Conservation (phyloP, 352 stramenopile genomes). For the Pythium graminicola region DNA sequence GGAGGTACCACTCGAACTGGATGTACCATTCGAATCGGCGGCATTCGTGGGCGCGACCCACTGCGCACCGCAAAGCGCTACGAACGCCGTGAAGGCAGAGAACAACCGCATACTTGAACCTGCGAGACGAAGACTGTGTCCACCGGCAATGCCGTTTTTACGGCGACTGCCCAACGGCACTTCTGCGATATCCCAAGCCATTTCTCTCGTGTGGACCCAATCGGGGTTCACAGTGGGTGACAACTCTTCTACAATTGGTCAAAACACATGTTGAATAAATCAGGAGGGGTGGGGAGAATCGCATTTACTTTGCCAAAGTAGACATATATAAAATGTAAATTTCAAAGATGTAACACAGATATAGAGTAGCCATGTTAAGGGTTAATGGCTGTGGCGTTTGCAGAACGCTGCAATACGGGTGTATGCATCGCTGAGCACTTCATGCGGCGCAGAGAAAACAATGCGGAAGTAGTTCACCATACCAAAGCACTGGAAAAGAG, state of each 20-base stretch:
- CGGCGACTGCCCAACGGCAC: no score
- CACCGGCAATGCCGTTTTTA: no score
- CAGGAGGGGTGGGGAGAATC: conserved; percentile 7
- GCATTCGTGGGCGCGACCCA: background rate
- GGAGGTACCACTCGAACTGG: no score
- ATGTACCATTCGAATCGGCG: conserved; percentile 30
- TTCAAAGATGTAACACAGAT: background rate
- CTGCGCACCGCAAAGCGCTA: conserved; percentile 2
- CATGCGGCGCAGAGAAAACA: conserved; percentile 59
- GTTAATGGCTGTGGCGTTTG: conserved; percentile 32
- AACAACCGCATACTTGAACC: conserved; percentile 4
- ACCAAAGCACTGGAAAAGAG: conserved; percentile 38
- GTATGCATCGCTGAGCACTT: conserved; percentile 61
- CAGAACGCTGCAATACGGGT: conserved; percentile 54
- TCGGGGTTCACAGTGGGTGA: conserved; percentile 7
- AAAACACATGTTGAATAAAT: conserved; percentile 16
- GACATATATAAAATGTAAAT: conserved; percentile 9
- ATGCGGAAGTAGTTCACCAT: conserved; percentile 72
- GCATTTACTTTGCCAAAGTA: background rate
- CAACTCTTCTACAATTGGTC: conserved; percentile 9
- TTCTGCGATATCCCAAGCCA: no score
- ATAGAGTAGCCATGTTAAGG: conserved; percentile 2
- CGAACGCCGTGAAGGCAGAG: conserved; percentile 9
- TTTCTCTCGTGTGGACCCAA: conserved; percentile 7
- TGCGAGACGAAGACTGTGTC: background rate